These are phyloP conservation scores for Daldinia sp. DNA, from an alignment of 2,329 filamentous ascomycete species.

Conservation along the genomic window DNA sequence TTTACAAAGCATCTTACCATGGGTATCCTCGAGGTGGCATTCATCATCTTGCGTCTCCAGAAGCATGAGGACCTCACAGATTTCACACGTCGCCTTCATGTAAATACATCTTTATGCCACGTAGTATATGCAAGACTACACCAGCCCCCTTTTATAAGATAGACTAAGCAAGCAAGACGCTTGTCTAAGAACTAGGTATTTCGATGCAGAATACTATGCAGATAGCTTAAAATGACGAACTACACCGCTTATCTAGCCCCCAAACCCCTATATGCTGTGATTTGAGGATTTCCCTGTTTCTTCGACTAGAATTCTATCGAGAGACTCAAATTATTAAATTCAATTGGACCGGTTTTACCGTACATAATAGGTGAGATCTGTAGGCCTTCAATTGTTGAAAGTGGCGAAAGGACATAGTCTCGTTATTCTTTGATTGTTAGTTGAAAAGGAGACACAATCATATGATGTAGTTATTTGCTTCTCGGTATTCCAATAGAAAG, in stretches of 20 bases:
- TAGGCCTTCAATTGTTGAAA: background rate
- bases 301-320: background rate
- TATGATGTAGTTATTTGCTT: background rate
- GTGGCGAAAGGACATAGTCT: background rate
- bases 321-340: background rate
- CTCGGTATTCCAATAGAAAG: background rate
- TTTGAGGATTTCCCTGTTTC: slow-evolving; percentile 22
- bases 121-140: slow-evolving; percentile 28
- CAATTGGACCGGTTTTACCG: slow-evolving; percentile 2
- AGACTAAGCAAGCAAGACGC: slow-evolving; percentile 13
- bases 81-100: background rate
- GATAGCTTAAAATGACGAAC: slow-evolving; percentile 19
- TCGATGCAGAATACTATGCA: slow-evolving; percentile 19
- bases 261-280: slow-evolving; percentile 15
- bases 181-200: slow-evolving; percentile 4
- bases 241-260: slow-evolving; percentile 33
- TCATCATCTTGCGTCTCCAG: background rate
- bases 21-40: slow-evolving; percentile 1
- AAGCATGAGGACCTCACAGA: slow-evolving; percentile 10
- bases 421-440: background rate
- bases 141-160: slow-evolving; percentile 9
- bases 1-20: slow-evolving; percentile 1
- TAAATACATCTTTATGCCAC: slow-evolving; percentile 15
- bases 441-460: background rate
- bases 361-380: background rate